Percentiles rank a stretch among this genome's conserved stretches.
phyloP scores from a whole-genome alignment of 192 early-diverging fungal species.

The Backusella luteola region DNA sequence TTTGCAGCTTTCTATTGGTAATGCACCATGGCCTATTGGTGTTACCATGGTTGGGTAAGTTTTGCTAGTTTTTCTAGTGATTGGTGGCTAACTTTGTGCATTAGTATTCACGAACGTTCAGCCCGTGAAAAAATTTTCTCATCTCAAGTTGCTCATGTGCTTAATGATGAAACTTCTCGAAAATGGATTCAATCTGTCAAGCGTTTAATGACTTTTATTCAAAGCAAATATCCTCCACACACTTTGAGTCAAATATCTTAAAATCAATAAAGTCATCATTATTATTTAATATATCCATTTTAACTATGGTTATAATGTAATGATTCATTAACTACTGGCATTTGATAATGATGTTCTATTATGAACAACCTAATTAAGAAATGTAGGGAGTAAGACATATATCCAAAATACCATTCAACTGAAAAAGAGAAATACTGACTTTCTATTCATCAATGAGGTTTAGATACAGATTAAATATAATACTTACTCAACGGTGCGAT shows the following conservation, averaged over 20 bases:
- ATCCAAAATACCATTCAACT: too few species aligned
- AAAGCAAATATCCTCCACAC: conserved; percentile 87
- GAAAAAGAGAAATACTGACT: too few species aligned
- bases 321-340: too few species aligned
- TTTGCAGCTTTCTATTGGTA: conserved; percentile 91
- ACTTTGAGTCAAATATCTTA: conserved; percentile 35
- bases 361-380: too few species aligned
- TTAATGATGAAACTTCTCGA: conserved; percentile 94
- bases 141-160: conserved; percentile 92
- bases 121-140: conserved; percentile 97
- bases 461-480: too few species aligned
- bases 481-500: too few species aligned
- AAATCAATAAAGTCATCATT: background rate
- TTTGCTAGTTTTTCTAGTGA: background rate
- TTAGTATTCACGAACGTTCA: conserved; percentile 93
- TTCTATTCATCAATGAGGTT: too few species aligned
- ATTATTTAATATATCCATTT: background rate
- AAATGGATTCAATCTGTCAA: conserved; percentile 99
- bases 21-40: conserved; percentile 98
- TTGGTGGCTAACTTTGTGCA: background rate
- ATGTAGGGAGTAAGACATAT: too few species aligned
- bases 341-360: too few species aligned
- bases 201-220: conserved; percentile 94
- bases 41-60: conserved; percentile 90
- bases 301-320: too few species aligned